Percentiles rank a stretch among this genome's conserved stretches.
Conservation (phyloP, 1,139 yeast species). For the Ogataea hybrid region DNA sequence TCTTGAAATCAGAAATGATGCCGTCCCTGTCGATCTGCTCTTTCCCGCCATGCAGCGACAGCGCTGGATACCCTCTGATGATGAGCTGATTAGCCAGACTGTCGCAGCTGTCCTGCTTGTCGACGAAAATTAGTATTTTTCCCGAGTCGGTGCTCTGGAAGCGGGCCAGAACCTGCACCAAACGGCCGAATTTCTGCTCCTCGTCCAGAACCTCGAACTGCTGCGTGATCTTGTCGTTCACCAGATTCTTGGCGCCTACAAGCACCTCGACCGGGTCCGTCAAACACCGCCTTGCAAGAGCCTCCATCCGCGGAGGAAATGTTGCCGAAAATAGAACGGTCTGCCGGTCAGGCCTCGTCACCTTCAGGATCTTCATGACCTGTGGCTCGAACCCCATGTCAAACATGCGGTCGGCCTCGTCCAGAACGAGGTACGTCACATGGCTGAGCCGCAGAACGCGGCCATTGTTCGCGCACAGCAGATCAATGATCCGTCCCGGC, state of each 20-base stretch:
- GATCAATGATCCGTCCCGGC: conserved; percentile 92
- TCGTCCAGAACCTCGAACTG: conserved; percentile 58
- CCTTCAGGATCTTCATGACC: conserved; percentile 74
- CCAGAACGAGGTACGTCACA: conserved; percentile 80
- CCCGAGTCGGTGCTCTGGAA: conserved; percentile 37
- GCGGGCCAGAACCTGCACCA: conserved; percentile 54
- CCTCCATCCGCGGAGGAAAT: conserved; percentile 78
- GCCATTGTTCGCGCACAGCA: conserved; percentile 82
- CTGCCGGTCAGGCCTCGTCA: conserved; percentile 83
- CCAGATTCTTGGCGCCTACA: conserved; percentile 81
- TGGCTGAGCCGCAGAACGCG: conserved; percentile 66
- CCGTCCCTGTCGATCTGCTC: conserved; percentile 81
- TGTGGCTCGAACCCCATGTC: conserved; percentile 99
- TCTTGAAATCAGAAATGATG: conserved; percentile 71
- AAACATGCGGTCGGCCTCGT: conserved; percentile 97
- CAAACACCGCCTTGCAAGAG: conserved; percentile 64
- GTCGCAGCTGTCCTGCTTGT: conserved; percentile 83
- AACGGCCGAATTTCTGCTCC: conserved; percentile 51
- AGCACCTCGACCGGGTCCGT: conserved; percentile 68
- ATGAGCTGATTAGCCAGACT: conserved; percentile 55
- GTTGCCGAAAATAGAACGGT: conserved; percentile 96
- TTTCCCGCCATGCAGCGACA: conserved; percentile 89
- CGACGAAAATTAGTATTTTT: conserved; percentile 79
- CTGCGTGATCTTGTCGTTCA: conserved; percentile 80
- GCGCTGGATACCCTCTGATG: conserved; percentile 55